These are phyloP conservation scores for Ogataea nakhonphanomensis DNA, from an alignment of 805 yeast species.

Conservation along the genomic window DNA sequence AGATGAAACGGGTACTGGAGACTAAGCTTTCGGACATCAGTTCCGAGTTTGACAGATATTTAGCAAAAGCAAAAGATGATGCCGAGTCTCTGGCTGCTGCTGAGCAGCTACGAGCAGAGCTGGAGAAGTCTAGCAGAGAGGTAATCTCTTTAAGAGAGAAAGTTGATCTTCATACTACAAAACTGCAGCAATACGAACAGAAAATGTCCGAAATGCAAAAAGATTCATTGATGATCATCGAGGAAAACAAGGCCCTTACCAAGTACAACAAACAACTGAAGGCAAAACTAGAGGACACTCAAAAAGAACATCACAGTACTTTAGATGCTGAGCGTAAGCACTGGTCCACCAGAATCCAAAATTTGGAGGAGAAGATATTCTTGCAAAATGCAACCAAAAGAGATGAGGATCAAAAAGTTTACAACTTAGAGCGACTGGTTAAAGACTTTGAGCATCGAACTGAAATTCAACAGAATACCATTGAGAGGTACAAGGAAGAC, in stretches of 20 bases:
- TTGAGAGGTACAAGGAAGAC: constrained; percentile 55
- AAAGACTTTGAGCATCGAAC: constrained; percentile 51
- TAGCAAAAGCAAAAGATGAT: constrained; percentile 30
- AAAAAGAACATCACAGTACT: constrained; percentile 49
- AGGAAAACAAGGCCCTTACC: constrained; percentile 65
- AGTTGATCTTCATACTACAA: constrained; percentile 21
- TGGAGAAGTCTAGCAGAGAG: constrained; percentile 34
- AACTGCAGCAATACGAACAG: constrained; percentile 25
- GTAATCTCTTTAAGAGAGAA: constrained; percentile 31
- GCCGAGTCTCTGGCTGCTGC: constrained; percentile 30
- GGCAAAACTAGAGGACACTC: constrained; percentile 42
- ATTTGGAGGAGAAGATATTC: constrained; percentile 49
- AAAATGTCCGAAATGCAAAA: constrained; percentile 41
- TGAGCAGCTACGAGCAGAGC: constrained; percentile 32
- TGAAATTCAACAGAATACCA: constrained; percentile 48
- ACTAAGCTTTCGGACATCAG: constrained; percentile 39
- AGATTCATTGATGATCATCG: constrained; percentile 52
- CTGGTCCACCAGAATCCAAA: constrained; percentile 56
- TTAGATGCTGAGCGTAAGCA: constrained; percentile 46
- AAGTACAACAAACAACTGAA: constrained; percentile 52
- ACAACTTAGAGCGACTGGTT: constrained; percentile 48
- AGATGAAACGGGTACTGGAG: constrained; percentile 47
- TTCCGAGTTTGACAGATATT: constrained; percentile 37
- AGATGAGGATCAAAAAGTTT: constrained; percentile 49
- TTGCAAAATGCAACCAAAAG: constrained; percentile 44